phyloP scores from a whole-genome alignment of 2,329 filamentous ascomycete genomes.

The Colletotrichum musae region DNA sequence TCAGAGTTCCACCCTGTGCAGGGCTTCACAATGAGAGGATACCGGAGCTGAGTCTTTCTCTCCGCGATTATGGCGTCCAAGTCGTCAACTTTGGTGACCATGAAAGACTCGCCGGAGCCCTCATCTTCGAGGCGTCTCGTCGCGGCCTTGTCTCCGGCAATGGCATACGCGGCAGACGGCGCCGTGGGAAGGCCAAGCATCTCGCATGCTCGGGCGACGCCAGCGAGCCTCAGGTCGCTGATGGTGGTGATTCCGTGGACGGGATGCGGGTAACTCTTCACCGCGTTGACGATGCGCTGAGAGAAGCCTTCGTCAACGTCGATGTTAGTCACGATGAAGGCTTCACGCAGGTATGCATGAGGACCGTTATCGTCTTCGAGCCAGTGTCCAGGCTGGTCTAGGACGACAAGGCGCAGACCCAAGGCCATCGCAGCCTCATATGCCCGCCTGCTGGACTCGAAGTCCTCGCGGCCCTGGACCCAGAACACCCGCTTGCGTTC shows the following conservation, averaged over 20 bases:
- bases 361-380: constrained; percentile 46
- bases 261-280: constrained; percentile 40
- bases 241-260: constrained; percentile 56
- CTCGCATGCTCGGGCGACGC: constrained; percentile 50
- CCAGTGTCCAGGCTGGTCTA: constrained; percentile 56
- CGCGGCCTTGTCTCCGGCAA: constrained; percentile 50
- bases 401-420: constrained; percentile 53
- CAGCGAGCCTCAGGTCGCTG: constrained; percentile 48
- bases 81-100: constrained; percentile 22
- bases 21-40: constrained; percentile 55
- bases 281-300: constrained; percentile 48
- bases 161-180: constrained; percentile 45
- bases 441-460: constrained; percentile 8
- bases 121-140: constrained; percentile 43
- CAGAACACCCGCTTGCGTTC: constrained; percentile 7
- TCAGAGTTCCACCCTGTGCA: constrained; percentile 50
- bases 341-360: constrained; percentile 49
- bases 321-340: constrained; percentile 50
- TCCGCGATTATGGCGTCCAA: constrained; percentile 39
- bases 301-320: constrained; percentile 46
- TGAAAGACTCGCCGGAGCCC: constrained; percentile 12
- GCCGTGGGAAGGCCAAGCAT: constrained; percentile 51
- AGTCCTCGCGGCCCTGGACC: constrained; percentile 25
- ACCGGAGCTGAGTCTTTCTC: constrained; percentile 30
- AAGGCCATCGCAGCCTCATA: constrained; percentile 44